phyloP scores from a whole-genome alignment of 2,329 filamentous ascomycete genomes.

The Aspergillus niger region DNA sequence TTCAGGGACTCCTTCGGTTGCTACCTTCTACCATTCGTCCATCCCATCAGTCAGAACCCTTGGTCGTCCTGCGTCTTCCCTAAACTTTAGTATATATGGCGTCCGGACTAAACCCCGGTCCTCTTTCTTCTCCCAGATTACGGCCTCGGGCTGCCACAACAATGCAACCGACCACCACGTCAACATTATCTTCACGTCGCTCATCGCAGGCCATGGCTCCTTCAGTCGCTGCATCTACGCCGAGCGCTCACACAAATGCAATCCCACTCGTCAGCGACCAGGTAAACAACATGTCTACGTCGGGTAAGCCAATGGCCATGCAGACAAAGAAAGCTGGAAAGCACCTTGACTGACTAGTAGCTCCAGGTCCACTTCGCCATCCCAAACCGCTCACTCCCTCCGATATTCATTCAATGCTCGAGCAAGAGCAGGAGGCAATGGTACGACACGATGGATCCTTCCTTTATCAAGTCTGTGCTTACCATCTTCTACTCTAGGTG shows the following conservation, averaged over 20 bases:
- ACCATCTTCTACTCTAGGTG: conserved; percentile 58
- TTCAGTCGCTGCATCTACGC: conserved; percentile 35
- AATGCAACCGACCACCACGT: conserved; percentile 26
- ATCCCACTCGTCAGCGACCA: conserved; percentile 34
- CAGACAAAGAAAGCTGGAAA: background rate
- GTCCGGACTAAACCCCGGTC: conserved; percentile 51
- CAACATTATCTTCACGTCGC: conserved; percentile 44
- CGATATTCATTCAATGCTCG: conserved; percentile 84
- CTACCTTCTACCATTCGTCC: conserved; percentile 11
- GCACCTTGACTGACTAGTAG: conserved; percentile 1
- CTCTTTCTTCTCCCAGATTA: conserved; percentile 36
- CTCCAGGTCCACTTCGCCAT: conserved; percentile 73
- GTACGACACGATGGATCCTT: conserved; percentile 53
- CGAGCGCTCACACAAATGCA: conserved; percentile 29
- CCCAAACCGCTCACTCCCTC: conserved; percentile 84
- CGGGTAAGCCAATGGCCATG: conserved; percentile 36
- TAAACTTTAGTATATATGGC: conserved; percentile 41
- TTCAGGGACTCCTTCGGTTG: background rate
- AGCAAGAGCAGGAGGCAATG: conserved; percentile 94
- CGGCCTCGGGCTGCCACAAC: conserved; percentile 35
- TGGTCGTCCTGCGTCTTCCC: background rate
- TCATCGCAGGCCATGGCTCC: conserved; percentile 53
- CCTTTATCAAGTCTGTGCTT: background rate
- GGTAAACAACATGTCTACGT: conserved; percentile 40
- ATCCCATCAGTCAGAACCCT: background rate